phyloP scores from a whole-genome alignment of 768 basidiomycete genomes.

The Mycena maculata region DNA sequence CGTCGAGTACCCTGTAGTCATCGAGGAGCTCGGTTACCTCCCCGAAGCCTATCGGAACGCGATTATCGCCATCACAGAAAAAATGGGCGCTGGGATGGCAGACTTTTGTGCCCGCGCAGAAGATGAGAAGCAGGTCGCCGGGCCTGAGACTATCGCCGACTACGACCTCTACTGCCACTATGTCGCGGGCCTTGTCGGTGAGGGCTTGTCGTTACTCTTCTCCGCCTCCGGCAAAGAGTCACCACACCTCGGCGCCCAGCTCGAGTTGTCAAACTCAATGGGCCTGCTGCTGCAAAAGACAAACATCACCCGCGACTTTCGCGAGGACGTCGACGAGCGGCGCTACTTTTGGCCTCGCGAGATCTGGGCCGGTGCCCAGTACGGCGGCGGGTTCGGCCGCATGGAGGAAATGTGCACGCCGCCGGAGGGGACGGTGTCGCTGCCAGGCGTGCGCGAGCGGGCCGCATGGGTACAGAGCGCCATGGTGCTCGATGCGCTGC shows the following conservation, averaged over 20 bases:
- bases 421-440: neutral
- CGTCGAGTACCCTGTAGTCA: conserved; percentile 83
- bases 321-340: conserved; percentile 87
- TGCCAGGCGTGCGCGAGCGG: conserved; percentile 61
- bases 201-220: too few species aligned
- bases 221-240: too few species aligned
- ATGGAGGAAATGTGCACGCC: conserved; percentile 74
- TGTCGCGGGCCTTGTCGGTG: neutral
- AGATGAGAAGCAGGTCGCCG: conserved; percentile 42
- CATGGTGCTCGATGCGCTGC: conserved; percentile 89
- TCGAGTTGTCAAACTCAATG: conserved; percentile 93
- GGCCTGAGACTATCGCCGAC: too few species aligned
- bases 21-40: conserved; percentile 82
- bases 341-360: conserved; percentile 96
- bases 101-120: conserved; percentile 71
- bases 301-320: conserved; percentile 95
- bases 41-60: conserved; percentile 74
- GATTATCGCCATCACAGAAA: conserved; percentile 84
- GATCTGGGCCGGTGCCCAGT: conserved; percentile 78
- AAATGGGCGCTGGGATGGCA: conserved; percentile 97
- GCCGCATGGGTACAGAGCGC: conserved; percentile 87
- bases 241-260: conserved; percentile 68
- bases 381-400: conserved; percentile 70
- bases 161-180: conserved; percentile 70
- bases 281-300: conserved; percentile 96